A percentile compares a stretch with the other conserved stretches of the same genome.
Conservation (phyloP, 306 rosid genomes). For the Cyamopsis tetragonoloba region DNA sequence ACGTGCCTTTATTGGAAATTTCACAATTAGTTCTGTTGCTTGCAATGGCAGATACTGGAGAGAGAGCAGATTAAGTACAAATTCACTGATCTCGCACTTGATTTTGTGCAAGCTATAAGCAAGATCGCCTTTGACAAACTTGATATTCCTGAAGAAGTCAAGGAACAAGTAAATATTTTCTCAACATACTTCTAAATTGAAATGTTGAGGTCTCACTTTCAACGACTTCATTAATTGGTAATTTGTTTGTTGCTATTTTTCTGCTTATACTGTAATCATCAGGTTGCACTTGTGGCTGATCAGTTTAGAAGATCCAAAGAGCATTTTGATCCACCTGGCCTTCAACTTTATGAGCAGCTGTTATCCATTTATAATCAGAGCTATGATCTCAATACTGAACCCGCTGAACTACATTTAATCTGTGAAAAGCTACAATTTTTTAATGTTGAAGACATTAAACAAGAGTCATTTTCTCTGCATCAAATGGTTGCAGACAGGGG, state of each 20-base stretch:
- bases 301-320: slow-evolving; percentile 81
- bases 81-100: slow-evolving; percentile 50
- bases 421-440: slow-evolving; percentile 61
- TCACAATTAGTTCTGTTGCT: neutral
- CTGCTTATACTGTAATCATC: slow-evolving; percentile 20
- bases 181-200: neutral
- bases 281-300: slow-evolving; percentile 75
- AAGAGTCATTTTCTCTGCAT: slow-evolving; percentile 64
- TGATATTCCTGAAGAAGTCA: slow-evolving; percentile 74
- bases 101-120: slow-evolving; percentile 55
- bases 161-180: slow-evolving; percentile 70
- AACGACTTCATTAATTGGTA: neutral
- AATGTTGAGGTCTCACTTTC: neutral
- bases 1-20: neutral
- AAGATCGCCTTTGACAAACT: slow-evolving; percentile 44
- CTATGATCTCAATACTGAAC: slow-evolving; percentile 41
- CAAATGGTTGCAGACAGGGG: slow-evolving; percentile 48
- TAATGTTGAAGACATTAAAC: slow-evolving; percentile 52
- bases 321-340: slow-evolving; percentile 47
- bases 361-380: slow-evolving; percentile 38
- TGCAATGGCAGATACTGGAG: slow-evolving; percentile 59
- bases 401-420: slow-evolving; percentile 38
- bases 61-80: slow-evolving; percentile 52
- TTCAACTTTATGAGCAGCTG: slow-evolving; percentile 56
- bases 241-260: neutral